Percentiles rank a stretch among this genome's conserved stretches.
Conservation (phyloP, 192 early-diverging fungal species). For the Linnemannia schmuckeri region DNA sequence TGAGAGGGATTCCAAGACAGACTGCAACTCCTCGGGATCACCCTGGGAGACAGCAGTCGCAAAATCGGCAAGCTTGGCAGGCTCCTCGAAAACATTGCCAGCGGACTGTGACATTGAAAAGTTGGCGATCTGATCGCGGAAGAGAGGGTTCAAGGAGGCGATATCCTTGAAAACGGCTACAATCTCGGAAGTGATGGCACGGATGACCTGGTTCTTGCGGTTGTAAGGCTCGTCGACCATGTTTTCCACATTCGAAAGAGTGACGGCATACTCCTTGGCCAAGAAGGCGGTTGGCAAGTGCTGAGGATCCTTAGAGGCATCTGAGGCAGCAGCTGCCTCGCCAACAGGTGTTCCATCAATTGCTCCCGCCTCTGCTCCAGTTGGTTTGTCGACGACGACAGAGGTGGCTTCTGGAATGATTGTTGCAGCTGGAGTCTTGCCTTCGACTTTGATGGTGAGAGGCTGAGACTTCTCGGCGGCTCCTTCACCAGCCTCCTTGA, state of each 20-base stretch:
- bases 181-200: constrained; percentile 95
- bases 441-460: constrained; percentile 31
- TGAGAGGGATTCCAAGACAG: constrained; percentile 88
- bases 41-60: constrained; percentile 95
- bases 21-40: constrained; percentile 93
- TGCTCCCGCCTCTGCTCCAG: constrained; percentile 18
- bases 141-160: constrained; percentile 92
- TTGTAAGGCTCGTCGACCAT: constrained; percentile 87
- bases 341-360: constrained; percentile 35
- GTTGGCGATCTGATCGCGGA: constrained; percentile 98
- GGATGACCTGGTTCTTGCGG: constrained; percentile 86
- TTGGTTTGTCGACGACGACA: constrained; percentile 5
- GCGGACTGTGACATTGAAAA: constrained; percentile 97
- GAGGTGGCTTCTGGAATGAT: not conserved
- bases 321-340: not conserved
- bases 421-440: constrained; percentile 11
- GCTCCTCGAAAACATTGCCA: constrained; percentile 95
- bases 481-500: constrained; percentile 41
- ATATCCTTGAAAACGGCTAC: constrained; percentile 98
- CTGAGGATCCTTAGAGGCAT: constrained; percentile 13
- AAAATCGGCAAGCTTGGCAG: constrained; percentile 96
- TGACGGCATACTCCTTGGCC: constrained; percentile 80
- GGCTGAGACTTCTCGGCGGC: constrained; percentile 25
- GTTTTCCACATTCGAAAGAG: constrained; percentile 92
- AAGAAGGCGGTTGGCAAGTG: constrained; percentile 60